Conservation (phyloP, 164 flowering plant species). For the Sextonia rubra region DNA sequence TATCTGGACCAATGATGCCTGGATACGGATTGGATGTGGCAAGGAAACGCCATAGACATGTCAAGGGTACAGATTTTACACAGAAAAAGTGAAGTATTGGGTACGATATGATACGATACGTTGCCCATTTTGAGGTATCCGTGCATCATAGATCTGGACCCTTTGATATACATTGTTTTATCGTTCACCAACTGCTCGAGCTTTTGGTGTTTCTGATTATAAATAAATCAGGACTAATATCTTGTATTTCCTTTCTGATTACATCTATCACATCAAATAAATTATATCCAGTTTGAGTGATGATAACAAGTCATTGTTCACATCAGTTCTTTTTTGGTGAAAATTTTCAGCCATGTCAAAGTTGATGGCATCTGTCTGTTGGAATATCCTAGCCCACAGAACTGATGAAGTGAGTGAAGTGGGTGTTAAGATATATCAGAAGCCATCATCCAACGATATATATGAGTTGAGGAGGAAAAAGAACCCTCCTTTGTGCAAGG, state of each 20-base stretch:
- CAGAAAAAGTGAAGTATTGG: no score
- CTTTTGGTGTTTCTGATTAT: no score
- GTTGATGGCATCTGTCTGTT: slow-evolving; percentile 87
- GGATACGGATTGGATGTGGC: no score
- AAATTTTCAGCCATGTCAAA: slow-evolving; percentile 55
- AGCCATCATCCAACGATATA: slow-evolving; percentile 81
- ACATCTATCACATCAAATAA: no score
- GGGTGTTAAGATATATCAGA: slow-evolving; percentile 85
- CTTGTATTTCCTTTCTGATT: slow-evolving; percentile 1
- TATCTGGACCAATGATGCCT: no score
- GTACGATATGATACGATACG: no score
- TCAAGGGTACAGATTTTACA: no score
- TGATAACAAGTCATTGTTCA: background rate
- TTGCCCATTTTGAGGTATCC: no score
- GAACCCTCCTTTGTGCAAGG: slow-evolving; percentile 79
- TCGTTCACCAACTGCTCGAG: no score
- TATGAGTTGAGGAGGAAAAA: slow-evolving; percentile 81
- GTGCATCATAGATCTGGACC: no score
- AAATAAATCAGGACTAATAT: background rate
- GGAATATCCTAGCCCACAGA: slow-evolving; percentile 91
- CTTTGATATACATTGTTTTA: no score
- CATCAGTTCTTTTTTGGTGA: background rate
- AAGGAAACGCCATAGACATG: no score
- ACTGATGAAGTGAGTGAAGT: slow-evolving; percentile 75
- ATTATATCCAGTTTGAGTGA: background rate